These are phyloP conservation scores for Euphorbia pulcherrima DNA, from an alignment of 345 rosid genomes.

Conservation along the genomic window DNA sequence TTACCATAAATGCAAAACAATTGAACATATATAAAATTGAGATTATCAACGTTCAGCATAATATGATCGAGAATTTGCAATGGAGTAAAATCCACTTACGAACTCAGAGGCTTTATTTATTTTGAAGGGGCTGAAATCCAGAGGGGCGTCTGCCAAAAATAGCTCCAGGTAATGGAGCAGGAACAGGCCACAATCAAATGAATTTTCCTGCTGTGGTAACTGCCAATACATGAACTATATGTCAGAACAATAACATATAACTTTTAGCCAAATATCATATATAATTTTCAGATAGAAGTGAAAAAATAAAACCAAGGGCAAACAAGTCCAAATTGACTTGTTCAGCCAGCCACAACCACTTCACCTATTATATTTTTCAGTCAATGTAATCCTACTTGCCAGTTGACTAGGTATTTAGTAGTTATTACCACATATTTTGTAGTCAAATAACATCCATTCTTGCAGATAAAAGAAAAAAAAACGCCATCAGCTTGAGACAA, in stretches of 20 bases:
- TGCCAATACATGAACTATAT: conserved; percentile 32
- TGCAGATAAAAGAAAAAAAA: no score
- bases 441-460: no score
- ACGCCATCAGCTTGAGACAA: no score
- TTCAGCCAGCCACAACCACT: neutral
- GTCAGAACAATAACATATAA: conserved; percentile 28
- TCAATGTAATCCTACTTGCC: neutral
- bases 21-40: neutral
- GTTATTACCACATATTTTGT: no score
- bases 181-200: conserved; percentile 91
- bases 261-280: neutral
- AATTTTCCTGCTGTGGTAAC: conserved; percentile 99
- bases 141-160: conserved; percentile 81
- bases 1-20: neutral
- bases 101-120: conserved; percentile 59
- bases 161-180: conserved; percentile 92
- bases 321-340: neutral
- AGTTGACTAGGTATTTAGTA: neutral
- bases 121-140: conserved; percentile 64
- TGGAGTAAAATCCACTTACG: conserved; percentile 52
- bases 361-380: neutral
- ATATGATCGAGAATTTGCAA: neutral
- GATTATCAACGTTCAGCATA: neutral
- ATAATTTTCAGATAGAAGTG: neutral
- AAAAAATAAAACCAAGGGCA: neutral